Base-by-base conservation (phyloP, 2,329 filamentous ascomycete genomes). In the Lomentospora prolificans region DNA sequence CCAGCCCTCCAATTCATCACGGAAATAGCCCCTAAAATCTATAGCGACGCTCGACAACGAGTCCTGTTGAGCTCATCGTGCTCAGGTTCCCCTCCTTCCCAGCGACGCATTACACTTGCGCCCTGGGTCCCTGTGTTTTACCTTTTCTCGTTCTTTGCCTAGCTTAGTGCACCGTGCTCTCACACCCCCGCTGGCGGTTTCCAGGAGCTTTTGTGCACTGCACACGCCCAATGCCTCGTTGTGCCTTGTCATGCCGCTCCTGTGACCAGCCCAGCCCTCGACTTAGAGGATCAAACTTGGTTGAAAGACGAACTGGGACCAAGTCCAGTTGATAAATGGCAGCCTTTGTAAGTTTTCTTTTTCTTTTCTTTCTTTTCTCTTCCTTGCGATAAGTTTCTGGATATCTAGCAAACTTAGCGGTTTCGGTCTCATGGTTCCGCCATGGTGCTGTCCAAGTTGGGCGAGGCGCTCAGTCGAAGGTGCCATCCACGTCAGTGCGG, bases 321-420 rank as follows among this genome's bases (percentile, higher is more conserved):
- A 25, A 48, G 10, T 19, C 17, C 7, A 25, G 44, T 48, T 19
- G 31, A 52, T 56, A 51, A 51, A 56, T 56, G 55, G 55, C 55
- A n/a, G 55, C 55, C 30, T 56, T 56, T 46, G 55, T 56, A 39
- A 56, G 55, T 53, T 31, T 46, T 10, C 44, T 10, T 19, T 48
- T 48, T 22, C 10, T 41, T 5, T 9, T 17, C 17, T 9, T 41
- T 41, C n/a, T 41, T 25, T 22, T 48, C 24, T 25, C 17, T 48
- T 48, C 24, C 12, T 17, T 22, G 17, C 24, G 17, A 22, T 48
- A 5, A 10, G 17, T 12, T 46, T 25, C 10, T 10, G 17, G 22
- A 48, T 22, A 48, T 48, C 44, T 22, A 7, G 36, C 36, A 41
- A 41, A 41, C 36, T 19, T 41, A 17, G 36, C 19, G 36, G 14